Evolutionary conservation across 345 rosid genomes (phyloP), one percentile per base, ranked within the genome.

Genomic region (Kandelia obovata): DNA sequence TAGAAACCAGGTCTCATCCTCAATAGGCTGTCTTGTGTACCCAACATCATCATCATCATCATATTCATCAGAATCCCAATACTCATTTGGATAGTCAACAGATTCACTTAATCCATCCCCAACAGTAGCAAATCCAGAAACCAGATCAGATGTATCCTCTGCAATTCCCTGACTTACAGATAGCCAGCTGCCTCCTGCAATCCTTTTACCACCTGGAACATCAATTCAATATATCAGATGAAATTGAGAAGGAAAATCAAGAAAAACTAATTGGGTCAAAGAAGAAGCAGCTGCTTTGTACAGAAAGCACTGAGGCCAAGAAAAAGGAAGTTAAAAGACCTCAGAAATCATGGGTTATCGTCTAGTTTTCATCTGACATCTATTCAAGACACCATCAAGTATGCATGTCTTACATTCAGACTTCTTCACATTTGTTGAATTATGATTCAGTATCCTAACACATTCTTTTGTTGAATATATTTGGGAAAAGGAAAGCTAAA

Each of bases 11-110:
- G 96, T 77, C 82, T 96, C 99, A 77, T 92, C 99, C 81, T 92
- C 99, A 34, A 96, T 92, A 35, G 99, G 97, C 67, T 92, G 99
- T 78, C 99, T 90, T 83, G 81, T 85, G 79, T 92, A 96, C 20
- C 99, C 99, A 84, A 89, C 91, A 75, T 96, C 99, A 43, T 90
- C 97, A n/a, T 96, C 96, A 3, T 96, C 97, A 5, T 96, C 99
- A 72, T 96, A 96, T 75, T 96, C 97, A 63, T 96, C 99, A 43
- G 99, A 96, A 72, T 96, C 99, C 99, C 99, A 96, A 80, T 90
- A 92, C 46, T 96, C 97, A 62, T 96, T 88, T 31, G 88, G 89
- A 69, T 89, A 92, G 77, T 96, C 98, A 69, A 92, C 76, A 47
- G 97, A 87, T 85, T 90, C 98, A 83, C 95, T 90, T 66, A 89